Evolutionary conservation across 176 grass and related monocot species (phyloP), one percentile per base, ranked within the genome.

Genomic region (Lolium rigidum): DNA sequence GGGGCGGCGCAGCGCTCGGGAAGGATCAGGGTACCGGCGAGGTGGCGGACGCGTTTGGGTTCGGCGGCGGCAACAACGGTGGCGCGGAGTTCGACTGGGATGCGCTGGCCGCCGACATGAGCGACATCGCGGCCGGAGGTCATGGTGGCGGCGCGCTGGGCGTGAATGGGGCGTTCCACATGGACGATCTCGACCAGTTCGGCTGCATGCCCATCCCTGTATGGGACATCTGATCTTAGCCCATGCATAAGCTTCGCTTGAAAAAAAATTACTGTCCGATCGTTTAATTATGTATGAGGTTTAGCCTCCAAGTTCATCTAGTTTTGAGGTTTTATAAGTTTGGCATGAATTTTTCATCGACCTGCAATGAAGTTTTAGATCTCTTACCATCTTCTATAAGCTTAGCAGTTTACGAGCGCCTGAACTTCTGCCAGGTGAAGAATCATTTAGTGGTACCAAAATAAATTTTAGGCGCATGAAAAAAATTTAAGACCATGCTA

Each of bases 71-170:
- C 80, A 84, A 82, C 80, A 84, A 82, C 14, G 80, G 13, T 50
- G 13, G 10, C 71, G 71, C 47, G 2, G 72, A 92, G 84, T 99
- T 99, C 72, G 91, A 99, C 84, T 99, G 97, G 97, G 97, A 99
- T 75, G 83, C 94, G 70, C 61, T 99, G 76, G 88, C 88, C 56
- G 94, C 86, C 10, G 92, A 95, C 71, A 93, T 92, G 81, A 80
- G 83, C 22, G 97, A 89, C 82, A 88, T 99, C 44, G 79, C 93
- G 4, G 59, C 93, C 0, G 85, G 81, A 46, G 77, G n/a, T 18
- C 89, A 90, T 10, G 86, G 67, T 59, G 85, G 64, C 46, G 70
- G 80, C 74, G 72, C 86, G 7, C 67, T 67, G 1, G 83, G 88
- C 66, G 51, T 83, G 20, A 84, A 92, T 28, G 90, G 64, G 13